Conservation (phyloP, 2,329 filamentous ascomycete species). For the Stagonosporopsis rhizophila region DNA sequence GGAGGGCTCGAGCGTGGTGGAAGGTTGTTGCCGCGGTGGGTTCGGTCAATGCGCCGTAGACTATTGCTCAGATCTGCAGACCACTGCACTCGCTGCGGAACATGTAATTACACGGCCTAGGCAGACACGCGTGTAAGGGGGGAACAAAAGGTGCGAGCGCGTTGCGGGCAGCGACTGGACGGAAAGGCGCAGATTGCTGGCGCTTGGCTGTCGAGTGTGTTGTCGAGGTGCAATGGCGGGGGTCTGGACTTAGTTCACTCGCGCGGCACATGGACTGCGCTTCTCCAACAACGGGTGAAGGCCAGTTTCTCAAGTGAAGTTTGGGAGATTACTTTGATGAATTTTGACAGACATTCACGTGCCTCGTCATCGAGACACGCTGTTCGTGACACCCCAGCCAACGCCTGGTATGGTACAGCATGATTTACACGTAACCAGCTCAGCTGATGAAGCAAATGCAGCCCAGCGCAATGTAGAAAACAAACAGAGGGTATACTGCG, state of each 20-base stretch:
- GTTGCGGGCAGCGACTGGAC: slow-evolving; percentile 32
- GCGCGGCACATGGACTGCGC: slow-evolving; percentile 8
- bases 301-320: neutral
- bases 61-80: slow-evolving; percentile 27
- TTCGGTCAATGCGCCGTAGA: slow-evolving; percentile 42
- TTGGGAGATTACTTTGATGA: neutral
- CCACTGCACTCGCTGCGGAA: slow-evolving; percentile 31
- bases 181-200: slow-evolving; percentile 28
- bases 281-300: neutral
- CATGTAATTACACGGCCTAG: slow-evolving; percentile 26
- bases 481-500: slow-evolving; percentile 91
- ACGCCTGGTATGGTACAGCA: slow-evolving; percentile 15
- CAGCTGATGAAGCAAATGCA: slow-evolving; percentile 97
- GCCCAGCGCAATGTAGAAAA: slow-evolving; percentile 92
- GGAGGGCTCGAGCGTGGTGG: slow-evolving; percentile 29
- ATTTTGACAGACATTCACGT: slow-evolving; percentile 4
- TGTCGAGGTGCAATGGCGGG: slow-evolving; percentile 23
- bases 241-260: slow-evolving; percentile 23
- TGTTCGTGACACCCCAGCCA: slow-evolving; percentile 13
- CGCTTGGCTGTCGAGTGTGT: slow-evolving; percentile 31
- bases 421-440: slow-evolving; percentile 11
- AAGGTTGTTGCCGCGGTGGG: slow-evolving; percentile 20
- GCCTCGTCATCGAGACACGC: slow-evolving; percentile 8
- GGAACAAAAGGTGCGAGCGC: slow-evolving; percentile 20
- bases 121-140: slow-evolving; percentile 27